phyloP scores from a whole-genome alignment of 805 yeast genomes.

The Spathaspora passalidarum region DNA sequence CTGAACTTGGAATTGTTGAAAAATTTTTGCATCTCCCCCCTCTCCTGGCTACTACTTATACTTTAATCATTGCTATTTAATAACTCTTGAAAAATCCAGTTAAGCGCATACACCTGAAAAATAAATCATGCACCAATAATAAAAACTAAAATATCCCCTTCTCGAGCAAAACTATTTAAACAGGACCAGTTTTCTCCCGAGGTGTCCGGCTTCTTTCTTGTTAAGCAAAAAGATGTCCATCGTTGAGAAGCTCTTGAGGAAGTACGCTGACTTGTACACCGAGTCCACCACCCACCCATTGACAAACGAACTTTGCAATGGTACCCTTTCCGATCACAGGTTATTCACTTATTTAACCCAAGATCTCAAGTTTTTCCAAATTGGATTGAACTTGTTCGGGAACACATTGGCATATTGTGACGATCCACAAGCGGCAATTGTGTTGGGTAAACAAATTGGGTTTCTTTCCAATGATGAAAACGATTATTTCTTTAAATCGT shows the following conservation, averaged over 20 bases:
- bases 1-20: not conserved
- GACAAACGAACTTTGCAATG: constrained; percentile 45
- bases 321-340: constrained; percentile 40
- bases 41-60: not conserved
- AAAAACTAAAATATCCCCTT: too few relatives aligned
- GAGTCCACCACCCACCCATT: constrained; percentile 37
- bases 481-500: constrained; percentile 36
- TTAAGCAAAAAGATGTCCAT: constrained; percentile 5
- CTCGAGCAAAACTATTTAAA: too few relatives aligned
- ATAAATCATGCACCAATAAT: too few relatives aligned
- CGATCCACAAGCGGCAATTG: constrained; percentile 31
- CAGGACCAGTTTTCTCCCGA: not conserved
- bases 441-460: constrained; percentile 49
- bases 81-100: too few relatives aligned
- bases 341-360: constrained; percentile 46
- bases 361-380: constrained; percentile 46
- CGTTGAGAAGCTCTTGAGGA: constrained; percentile 11
- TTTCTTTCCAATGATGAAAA: constrained; percentile 48
- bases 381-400: constrained; percentile 41
- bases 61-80: too few relatives aligned
- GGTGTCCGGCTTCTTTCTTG: too few relatives aligned
- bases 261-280: constrained; percentile 16
- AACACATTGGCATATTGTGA: constrained; percentile 45
- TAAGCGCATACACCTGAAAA: too few relatives aligned
- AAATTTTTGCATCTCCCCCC: not conserved